A percentile compares a stretch with the other conserved stretches of the same genome.
Conservation (phyloP, 2,329 filamentous ascomycete genomes). For the Calonectria naviculata region DNA sequence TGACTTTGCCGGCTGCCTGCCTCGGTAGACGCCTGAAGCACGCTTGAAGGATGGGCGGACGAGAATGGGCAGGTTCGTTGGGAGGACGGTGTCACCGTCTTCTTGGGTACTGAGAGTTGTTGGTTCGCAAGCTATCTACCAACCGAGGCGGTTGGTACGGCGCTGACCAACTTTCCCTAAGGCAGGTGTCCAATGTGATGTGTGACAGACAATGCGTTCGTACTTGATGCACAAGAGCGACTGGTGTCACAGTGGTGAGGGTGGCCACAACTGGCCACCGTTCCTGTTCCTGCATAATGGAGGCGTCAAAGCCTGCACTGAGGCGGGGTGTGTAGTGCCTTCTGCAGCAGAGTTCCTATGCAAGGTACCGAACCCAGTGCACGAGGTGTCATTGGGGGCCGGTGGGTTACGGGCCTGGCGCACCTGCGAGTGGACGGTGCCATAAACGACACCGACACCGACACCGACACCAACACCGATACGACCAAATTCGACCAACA, state of each 20-base stretch:
- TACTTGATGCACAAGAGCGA: slow-evolving; percentile 18
- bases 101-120: neutral
- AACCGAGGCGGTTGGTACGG: neutral
- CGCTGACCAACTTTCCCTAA: neutral
- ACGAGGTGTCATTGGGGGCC: slow-evolving; percentile 20
- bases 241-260: slow-evolving; percentile 27
- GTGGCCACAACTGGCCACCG: slow-evolving; percentile 34
- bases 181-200: slow-evolving; percentile 13
- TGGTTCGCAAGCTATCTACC: neutral
- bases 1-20: slow-evolving; percentile 15
- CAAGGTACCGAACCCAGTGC: slow-evolving; percentile 38
- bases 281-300: slow-evolving; percentile 44
- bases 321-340: slow-evolving; percentile 19
- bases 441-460: slow-evolving; percentile 24
- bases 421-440: slow-evolving; percentile 16
- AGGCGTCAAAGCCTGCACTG: slow-evolving; percentile 31
- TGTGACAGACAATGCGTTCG: slow-evolving; percentile 16
- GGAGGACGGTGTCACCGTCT: neutral
- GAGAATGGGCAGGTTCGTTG: neutral
- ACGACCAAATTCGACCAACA: slow-evolving; percentile 4
- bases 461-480: slow-evolving; percentile 6
- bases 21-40: slow-evolving; percentile 22
- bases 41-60: slow-evolving; percentile 8
- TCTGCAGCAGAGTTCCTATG: slow-evolving; percentile 38
- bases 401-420: slow-evolving; percentile 3